phyloP scores from a whole-genome alignment of 331 rosid genomes.

The Spiraea crenata region DNA sequence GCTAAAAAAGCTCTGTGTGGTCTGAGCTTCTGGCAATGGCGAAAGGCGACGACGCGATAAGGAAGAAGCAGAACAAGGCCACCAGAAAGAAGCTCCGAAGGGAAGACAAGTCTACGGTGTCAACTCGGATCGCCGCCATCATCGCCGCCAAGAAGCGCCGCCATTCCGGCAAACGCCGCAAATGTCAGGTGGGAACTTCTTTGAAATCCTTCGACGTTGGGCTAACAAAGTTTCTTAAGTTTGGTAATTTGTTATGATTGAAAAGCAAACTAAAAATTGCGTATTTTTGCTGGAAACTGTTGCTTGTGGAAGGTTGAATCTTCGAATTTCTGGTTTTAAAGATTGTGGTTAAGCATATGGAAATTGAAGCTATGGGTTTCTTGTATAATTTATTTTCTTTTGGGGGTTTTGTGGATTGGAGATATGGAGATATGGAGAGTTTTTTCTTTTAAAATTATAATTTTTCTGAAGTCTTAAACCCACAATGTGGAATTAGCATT shows the following conservation, averaged over 20 bases:
- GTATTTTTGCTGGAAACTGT: background rate
- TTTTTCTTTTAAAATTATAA: background rate
- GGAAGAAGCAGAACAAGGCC: constrained; percentile 59
- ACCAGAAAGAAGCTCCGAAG: constrained; percentile 48
- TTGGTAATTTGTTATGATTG: background rate
- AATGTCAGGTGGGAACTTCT: constrained; percentile 54
- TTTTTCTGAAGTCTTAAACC: background rate
- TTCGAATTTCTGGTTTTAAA: background rate
- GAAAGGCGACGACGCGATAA: constrained; percentile 68
- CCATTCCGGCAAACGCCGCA: constrained; percentile 78
- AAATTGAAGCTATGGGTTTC: background rate
- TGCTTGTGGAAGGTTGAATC: background rate
- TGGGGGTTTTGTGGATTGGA: background rate
- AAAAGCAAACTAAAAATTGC: background rate
- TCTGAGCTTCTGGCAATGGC: constrained; percentile 45
- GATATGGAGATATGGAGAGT: background rate
- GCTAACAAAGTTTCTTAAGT: background rate
- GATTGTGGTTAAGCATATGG: background rate
- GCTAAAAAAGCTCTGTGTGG: too few species aligned
- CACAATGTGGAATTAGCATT: background rate
- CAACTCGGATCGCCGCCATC: constrained; percentile 69
- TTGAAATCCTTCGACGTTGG: background rate
- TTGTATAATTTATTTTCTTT: background rate
- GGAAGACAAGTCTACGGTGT: constrained; percentile 39
- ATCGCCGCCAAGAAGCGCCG: constrained; percentile 97